Conservation (phyloP, 2,329 filamentous ascomycete genomes). For the Alternaria triticimaculans region DNA sequence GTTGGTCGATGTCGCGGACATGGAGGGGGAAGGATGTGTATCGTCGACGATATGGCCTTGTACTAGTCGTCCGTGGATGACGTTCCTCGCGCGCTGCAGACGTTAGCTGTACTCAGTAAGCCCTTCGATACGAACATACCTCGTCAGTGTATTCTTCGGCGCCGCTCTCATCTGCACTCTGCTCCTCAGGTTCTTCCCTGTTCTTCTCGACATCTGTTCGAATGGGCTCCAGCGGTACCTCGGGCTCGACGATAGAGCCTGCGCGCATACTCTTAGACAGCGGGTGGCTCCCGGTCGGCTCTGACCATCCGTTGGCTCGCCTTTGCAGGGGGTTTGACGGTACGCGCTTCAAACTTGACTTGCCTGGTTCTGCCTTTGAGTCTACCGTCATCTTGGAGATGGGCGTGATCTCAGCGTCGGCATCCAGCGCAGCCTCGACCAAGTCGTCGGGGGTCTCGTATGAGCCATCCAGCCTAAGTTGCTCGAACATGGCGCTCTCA, state of each 20-base stretch:
- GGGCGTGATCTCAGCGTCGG: constrained; percentile 45
- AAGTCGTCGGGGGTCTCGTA: constrained; percentile 46
- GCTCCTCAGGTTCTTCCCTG: constrained; percentile 22
- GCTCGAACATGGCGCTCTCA: constrained; percentile 75
- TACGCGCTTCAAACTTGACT: constrained; percentile 33
- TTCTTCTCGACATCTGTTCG: constrained; percentile 27
- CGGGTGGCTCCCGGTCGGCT: constrained; percentile 36
- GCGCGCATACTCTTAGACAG: constrained; percentile 46
- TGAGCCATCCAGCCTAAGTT: constrained; percentile 51
- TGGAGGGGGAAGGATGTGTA: constrained; percentile 80
- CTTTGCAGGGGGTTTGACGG: constrained; percentile 39
- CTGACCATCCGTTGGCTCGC: constrained; percentile 36
- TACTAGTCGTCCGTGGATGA: constrained; percentile 87
- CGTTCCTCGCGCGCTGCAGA: constrained; percentile 73
- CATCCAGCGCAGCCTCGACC: constrained; percentile 39
- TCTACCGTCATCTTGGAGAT: constrained; percentile 33
- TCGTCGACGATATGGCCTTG: constrained; percentile 97
- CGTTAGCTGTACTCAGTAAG: constrained; percentile 17
- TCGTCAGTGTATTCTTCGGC: constrained; percentile 71
- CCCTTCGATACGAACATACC: constrained; percentile 25
- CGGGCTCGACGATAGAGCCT: constrained; percentile 43
- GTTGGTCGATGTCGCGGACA: constrained; percentile 68
- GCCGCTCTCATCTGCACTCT: constrained; percentile 30
- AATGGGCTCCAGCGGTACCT: constrained; percentile 36
- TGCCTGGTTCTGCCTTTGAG: constrained; percentile 34